Percentiles rank a stretch among this genome's conserved stretches.
These are phyloP conservation scores for Solanum appendiculatum DNA, from an alignment of 257 asterid species.

Conservation along the genomic window DNA sequence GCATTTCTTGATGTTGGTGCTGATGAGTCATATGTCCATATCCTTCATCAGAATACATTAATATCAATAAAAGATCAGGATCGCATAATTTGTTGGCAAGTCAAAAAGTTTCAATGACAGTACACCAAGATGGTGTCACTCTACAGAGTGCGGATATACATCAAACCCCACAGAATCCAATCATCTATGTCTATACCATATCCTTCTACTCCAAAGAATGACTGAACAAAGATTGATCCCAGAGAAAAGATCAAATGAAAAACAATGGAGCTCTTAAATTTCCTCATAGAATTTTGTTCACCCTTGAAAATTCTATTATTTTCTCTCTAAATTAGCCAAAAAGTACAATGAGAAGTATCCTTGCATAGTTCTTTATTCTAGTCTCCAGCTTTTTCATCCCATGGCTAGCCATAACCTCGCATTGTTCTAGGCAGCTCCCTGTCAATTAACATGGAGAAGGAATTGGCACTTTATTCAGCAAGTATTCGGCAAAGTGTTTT, in stretches of 20 bases:
- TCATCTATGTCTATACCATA: neutral
- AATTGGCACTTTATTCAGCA: neutral
- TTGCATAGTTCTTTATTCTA: neutral
- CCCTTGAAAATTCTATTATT: neutral
- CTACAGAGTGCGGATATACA: neutral
- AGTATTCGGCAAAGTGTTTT: neutral
- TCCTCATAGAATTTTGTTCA: neutral
- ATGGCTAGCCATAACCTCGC: neutral
- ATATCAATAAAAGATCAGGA: neutral
- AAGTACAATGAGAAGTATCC: neutral
- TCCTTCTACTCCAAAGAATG: neutral
- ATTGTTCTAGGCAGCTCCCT: neutral
- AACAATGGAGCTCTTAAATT: neutral
- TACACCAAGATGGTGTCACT: neutral
- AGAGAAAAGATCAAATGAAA: neutral
- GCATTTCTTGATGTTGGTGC: slow-evolving; percentile 88
- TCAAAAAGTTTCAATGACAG: neutral
- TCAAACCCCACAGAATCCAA: neutral
- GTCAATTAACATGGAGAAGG: neutral
- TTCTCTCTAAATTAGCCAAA: neutral
- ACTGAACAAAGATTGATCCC: neutral
- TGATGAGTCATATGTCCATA: slow-evolving; percentile 87
- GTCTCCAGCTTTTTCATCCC: neutral
- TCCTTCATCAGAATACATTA: slow-evolving; percentile 37
- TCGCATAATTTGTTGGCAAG: neutral